Evolutionary conservation across 2,329 filamentous ascomycete genomes (phyloP).

Genomic region (Phyllosticta citriasiana): DNA sequence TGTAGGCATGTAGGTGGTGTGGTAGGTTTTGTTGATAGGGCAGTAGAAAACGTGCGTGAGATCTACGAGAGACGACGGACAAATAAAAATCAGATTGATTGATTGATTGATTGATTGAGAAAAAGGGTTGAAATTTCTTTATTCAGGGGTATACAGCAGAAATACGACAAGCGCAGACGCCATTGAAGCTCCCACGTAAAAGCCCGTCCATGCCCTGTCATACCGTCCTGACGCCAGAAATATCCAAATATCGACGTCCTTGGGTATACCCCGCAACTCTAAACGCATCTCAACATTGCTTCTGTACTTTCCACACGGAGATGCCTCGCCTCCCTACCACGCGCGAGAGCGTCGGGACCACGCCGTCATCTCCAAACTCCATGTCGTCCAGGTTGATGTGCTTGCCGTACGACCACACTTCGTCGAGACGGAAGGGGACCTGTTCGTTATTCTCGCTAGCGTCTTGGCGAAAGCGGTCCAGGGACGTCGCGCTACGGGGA

Average conservation of each 20-base stretch:
- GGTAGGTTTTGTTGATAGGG: not conserved
- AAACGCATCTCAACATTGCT: slow-evolving; percentile 22
- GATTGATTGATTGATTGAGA: too few relatives aligned
- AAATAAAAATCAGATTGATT: not conserved
- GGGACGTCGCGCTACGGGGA: slow-evolving; percentile 59
- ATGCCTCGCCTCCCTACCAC: slow-evolving; percentile 47
- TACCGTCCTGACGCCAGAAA: not conserved
- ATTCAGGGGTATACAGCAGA: not conserved
- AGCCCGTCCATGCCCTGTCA: not conserved
- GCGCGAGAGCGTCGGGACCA: slow-evolving; percentile 59
- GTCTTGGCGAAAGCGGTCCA: slow-evolving; percentile 43
- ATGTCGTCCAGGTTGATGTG: slow-evolving; percentile 74
- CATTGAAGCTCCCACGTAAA: not conserved
- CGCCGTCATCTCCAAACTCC: slow-evolving; percentile 66
- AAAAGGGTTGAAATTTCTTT: not conserved
- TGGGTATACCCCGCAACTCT: too few relatives aligned
- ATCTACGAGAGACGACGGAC: not conserved
- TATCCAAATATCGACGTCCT: not conserved
- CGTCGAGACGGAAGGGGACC: slow-evolving; percentile 50
- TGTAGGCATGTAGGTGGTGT: not conserved
- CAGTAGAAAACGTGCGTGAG: not conserved
- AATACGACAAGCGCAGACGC: not conserved
- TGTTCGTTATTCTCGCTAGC: not conserved
- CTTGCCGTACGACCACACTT: slow-evolving; percentile 57
- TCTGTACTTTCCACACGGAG: slow-evolving; percentile 33